phyloP scores from a whole-genome alignment of 352 stramenopile species.

The Thraustotheca clavata region DNA sequence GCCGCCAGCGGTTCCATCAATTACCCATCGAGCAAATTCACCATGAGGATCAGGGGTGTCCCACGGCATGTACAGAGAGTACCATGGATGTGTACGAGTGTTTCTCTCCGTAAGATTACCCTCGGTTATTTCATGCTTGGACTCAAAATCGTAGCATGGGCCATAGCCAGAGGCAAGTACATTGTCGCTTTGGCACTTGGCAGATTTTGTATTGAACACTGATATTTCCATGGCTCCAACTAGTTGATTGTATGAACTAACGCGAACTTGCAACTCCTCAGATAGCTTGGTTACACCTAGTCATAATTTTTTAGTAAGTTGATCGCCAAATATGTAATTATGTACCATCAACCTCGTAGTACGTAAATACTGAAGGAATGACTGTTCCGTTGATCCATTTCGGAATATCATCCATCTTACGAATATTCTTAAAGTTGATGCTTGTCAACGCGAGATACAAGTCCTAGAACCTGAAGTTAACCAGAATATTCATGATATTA shows the following conservation, averaged over 20 bases:
- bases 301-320: neutral
- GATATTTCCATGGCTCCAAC: neutral
- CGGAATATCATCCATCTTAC: slow-evolving; percentile 29
- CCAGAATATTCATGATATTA: neutral
- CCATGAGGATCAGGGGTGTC: neutral
- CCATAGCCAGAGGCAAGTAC: neutral
- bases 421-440: slow-evolving; percentile 43
- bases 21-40: neutral
- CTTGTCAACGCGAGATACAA: slow-evolving; percentile 32
- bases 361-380: slow-evolving; percentile 37
- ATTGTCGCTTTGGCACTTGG: neutral
- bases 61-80: neutral
- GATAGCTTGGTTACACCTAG: neutral
- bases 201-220: neutral
- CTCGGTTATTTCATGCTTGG: neutral
- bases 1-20: neutral
- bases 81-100: neutral
- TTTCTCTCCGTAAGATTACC: neutral
- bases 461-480: slow-evolving; percentile 22
- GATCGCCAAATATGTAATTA: no score
- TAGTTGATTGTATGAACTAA: slow-evolving; percentile 1
- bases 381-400: slow-evolving; percentile 38
- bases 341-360: neutral
- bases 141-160: neutral
- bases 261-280: neutral